A percentile compares a stretch with the other conserved stretches of the same genome.
Evolutionary conservation across 768 basidiomycete species (phyloP).

Genomic region (Termitomyces heimii): DNA sequence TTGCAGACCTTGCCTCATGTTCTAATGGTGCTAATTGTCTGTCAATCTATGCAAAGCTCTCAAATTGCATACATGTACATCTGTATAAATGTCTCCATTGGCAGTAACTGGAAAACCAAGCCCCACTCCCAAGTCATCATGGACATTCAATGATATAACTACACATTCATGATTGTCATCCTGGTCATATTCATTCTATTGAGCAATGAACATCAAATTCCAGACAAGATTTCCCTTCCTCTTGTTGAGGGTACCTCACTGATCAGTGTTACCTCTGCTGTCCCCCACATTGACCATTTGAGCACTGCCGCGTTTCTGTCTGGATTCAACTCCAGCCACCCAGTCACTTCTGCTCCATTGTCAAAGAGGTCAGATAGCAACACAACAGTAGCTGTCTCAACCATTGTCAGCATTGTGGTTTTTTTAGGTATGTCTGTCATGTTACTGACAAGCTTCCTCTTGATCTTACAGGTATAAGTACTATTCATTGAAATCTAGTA

Average conservation of each 20-base stretch:
- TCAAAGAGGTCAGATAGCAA: background rate
- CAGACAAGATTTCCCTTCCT: background rate
- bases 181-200: background rate
- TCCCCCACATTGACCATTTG: background rate
- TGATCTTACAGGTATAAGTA: background rate
- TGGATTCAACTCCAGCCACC: background rate
- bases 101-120: too few species aligned
- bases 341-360: background rate
- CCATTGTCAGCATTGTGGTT: background rate
- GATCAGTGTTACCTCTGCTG: background rate
- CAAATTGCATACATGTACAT: too few species aligned
- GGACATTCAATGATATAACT: background rate
- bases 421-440: background rate
- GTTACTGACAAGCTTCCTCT: background rate
- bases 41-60: too few species aligned
- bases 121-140: background rate
- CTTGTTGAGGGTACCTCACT: background rate
- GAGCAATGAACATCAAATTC: background rate
- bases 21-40: too few species aligned
- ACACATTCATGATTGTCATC: background rate
- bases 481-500: background rate
- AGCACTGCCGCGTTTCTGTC: background rate
- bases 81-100: too few species aligned
- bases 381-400: background rate
- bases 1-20: too few species aligned